phyloP scores from a whole-genome alignment of 192 early-diverging fungal genomes.

The Coemansia aciculifera region DNA sequence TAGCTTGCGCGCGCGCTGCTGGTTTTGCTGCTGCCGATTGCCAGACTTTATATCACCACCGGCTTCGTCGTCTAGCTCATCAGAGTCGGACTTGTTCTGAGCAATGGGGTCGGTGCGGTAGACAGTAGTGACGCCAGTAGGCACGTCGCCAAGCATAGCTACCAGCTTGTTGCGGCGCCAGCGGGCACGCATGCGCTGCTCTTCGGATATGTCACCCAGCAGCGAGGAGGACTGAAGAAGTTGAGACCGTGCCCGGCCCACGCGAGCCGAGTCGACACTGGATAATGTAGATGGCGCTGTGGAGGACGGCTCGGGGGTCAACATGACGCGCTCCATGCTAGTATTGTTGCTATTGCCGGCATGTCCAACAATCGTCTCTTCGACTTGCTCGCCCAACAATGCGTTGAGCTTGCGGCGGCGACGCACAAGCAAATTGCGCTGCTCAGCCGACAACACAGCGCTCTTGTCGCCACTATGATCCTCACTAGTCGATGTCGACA shows the following conservation, averaged over 20 bases:
- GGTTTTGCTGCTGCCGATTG: slow-evolving; percentile 8
- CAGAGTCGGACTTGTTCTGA: not conserved
- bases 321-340: not conserved
- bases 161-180: slow-evolving; percentile 44
- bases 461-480: not conserved
- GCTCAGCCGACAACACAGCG: slow-evolving; percentile 46
- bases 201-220: slow-evolving; percentile 5
- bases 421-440: slow-evolving; percentile 61
- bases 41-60: not conserved
- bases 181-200: slow-evolving; percentile 31
- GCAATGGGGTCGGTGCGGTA: slow-evolving; percentile 12
- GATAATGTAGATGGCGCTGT: not conserved
- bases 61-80: not conserved
- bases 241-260: slow-evolving; percentile 26
- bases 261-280: slow-evolving; percentile 2
- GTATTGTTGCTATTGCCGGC: not conserved
- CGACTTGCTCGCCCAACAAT: slow-evolving; percentile 62
- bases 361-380: slow-evolving; percentile 46
- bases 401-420: slow-evolving; percentile 63
- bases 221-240: not conserved
- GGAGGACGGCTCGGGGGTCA: not conserved
- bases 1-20: slow-evolving; percentile 24
- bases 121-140: slow-evolving; percentile 11
- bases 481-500: not conserved
- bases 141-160: slow-evolving; percentile 43